Evolutionary conservation across 2,329 filamentous ascomycete species (phyloP).

Genomic region (Beauveria varroae): DNA sequence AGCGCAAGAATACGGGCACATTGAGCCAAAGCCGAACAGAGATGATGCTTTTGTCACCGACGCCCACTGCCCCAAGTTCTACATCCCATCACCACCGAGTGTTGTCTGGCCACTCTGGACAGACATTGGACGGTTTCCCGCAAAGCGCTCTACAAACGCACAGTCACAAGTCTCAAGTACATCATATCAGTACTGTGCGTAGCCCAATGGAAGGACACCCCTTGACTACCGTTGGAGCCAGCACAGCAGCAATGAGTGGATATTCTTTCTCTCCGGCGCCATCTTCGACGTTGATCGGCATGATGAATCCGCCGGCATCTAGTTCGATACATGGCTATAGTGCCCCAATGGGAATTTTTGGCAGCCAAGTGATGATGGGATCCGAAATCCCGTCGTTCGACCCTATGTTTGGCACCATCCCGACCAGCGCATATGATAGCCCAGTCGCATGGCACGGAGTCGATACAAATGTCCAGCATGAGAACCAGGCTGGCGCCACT

Average conservation of each 20-base stretch:
- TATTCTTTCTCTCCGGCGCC: slow-evolving; percentile 23
- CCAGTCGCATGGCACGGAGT: slow-evolving; percentile 43
- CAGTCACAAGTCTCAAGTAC: not conserved
- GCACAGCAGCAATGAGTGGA: slow-evolving; percentile 21
- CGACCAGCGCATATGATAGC: slow-evolving; percentile 46
- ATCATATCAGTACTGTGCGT: not conserved
- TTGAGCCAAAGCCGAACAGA: slow-evolving; percentile 32
- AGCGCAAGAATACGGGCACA: slow-evolving; percentile 40
- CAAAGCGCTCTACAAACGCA: not conserved
- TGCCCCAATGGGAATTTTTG: slow-evolving; percentile 21
- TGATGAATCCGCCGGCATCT: slow-evolving; percentile 30
- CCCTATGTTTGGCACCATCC: slow-evolving; percentile 51
- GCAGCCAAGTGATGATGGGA: slow-evolving; percentile 19
- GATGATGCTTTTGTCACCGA: slow-evolving; percentile 26
- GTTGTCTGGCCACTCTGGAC: not conserved
- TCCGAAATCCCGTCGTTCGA: slow-evolving; percentile 33
- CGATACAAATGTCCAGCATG: slow-evolving; percentile 28
- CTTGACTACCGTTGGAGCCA: not conserved
- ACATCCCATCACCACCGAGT: slow-evolving; percentile 10
- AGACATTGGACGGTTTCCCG: not conserved
- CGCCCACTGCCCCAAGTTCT: slow-evolving; percentile 19
- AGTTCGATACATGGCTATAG: slow-evolving; percentile 36
- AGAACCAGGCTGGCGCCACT: slow-evolving; percentile 31
- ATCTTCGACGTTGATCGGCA: slow-evolving; percentile 18
- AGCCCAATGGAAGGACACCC: slow-evolving; percentile 5